Conservation (phyloP, 306 rosid genomes). For the Cucurbita moschata region DNA sequence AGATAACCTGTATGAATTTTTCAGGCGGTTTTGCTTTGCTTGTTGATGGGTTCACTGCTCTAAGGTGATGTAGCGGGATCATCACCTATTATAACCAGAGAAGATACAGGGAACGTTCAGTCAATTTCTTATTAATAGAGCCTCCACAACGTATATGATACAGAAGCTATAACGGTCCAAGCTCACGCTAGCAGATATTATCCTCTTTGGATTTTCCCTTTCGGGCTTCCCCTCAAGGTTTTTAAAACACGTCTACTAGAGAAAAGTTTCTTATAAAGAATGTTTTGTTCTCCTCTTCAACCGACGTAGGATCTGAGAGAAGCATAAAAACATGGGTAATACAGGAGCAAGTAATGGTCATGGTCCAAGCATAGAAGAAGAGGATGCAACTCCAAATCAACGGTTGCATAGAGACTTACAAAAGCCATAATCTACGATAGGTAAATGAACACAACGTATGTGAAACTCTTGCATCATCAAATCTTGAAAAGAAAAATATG, state of each 20-base stretch:
- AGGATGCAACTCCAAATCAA: not conserved
- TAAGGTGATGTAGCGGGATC: conserved; percentile 71
- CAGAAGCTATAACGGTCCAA: not conserved
- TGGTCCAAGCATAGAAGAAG: not conserved
- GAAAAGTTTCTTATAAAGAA: too few relatives aligned
- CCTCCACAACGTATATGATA: not conserved
- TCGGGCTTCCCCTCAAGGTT: too few relatives aligned
- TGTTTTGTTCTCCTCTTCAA: too few relatives aligned
- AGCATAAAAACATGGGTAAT: not conserved
- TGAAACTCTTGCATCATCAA: not conserved
- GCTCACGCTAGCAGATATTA: too few relatives aligned
- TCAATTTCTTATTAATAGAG: not conserved
- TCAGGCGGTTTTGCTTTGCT: conserved; percentile 55
- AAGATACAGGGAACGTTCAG: not conserved
- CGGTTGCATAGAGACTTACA: not conserved
- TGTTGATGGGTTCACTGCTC: conserved; percentile 66
- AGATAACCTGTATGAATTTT: conserved; percentile 65
- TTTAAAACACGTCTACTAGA: too few relatives aligned
- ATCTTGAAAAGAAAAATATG: not conserved
- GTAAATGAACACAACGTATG: not conserved
- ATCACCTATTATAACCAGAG: conserved; percentile 34
- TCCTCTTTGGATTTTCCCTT: too few relatives aligned
- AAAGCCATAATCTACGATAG: not conserved
- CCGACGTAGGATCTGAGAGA: too few relatives aligned
- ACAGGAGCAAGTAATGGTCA: not conserved